A percentile compares a stretch with the other conserved stretches of the same genome.
These are phyloP conservation scores for Clitopilus passeckerianus DNA, from an alignment of 768 basidiomycete species.

Conservation along the genomic window DNA sequence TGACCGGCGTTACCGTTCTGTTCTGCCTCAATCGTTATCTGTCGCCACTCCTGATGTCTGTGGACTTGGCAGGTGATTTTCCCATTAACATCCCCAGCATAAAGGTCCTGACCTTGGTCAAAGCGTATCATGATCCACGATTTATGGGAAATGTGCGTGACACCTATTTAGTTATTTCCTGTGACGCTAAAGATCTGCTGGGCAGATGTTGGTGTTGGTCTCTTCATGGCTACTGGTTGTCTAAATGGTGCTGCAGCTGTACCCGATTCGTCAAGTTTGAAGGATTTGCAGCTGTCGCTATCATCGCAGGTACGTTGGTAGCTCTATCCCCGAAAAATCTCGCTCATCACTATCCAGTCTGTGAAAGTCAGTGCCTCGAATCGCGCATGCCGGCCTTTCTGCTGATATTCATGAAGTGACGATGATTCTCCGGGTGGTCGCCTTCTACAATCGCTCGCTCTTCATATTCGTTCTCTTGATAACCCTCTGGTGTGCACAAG, in stretches of 20 bases:
- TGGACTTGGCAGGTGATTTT: neutral
- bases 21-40: conserved; percentile 3
- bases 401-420: neutral
- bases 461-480: neutral
- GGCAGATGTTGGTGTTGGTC: neutral
- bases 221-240: neutral
- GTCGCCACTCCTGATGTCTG: neutral
- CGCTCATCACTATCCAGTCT: neutral
- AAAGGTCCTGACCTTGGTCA: neutral
- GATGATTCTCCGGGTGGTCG: neutral
- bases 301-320: neutral
- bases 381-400: neutral
- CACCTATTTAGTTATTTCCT: neutral
- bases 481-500: neutral
- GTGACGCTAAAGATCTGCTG: neutral
- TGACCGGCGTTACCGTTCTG: conserved; percentile 1
- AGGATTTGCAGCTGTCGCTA: neutral
- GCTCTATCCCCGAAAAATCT: neutral
- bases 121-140: neutral
- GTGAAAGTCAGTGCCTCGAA: neutral
- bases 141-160: neutral
- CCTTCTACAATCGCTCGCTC: neutral
- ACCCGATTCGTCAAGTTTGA: neutral
- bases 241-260: neutral
- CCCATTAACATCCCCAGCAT: neutral